Evolutionary conservation across 1,139 yeast genomes (phyloP), one percentile per base, ranked within the genome.

Genomic region (Kurtzmaniella quercitrusa): DNA sequence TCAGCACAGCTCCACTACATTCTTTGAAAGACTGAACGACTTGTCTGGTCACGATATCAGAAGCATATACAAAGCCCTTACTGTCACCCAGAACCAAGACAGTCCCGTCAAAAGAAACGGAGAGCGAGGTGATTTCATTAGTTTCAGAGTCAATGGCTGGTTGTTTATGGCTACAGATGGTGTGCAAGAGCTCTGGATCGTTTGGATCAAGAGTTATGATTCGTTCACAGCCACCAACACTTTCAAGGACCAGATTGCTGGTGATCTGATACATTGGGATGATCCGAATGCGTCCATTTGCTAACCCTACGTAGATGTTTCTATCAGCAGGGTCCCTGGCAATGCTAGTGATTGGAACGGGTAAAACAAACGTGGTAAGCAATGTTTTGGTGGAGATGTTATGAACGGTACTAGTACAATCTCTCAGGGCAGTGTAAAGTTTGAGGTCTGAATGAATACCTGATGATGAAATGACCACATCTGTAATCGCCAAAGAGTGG

Each of bases 251-350:
- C 14, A 72, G 68, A 40, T 63, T 60, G 2, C 64, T 59, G 48
- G 75, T 71, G 34, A 77, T 66, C 18, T 63, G 62, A 62, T 80
- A 87, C 45, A 87, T 60, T 14, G 82, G 77, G 11, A 87, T 71
- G 19, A 68, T 61, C 51, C 85, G 70, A 37, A 88, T 76, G 16
- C 64, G 56, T 12, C 97, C 97, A 48, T 79, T 73, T 2, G 64
- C 57, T 27, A 85, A 64, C 2, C 96, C 98, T 3, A 77, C 80
- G 59, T 86, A 93, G 1, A 86, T 49, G 1, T 81, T 75, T 51
- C 98, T 72, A 54, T 83, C 89, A 1, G 93, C 88, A 1, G 95
- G 91, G 59, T 93, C 98, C n/a, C 78, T 66, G 0, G 81, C 73
- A 15, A 93, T 49, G 17, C 85, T 68, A 18, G 76, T 75, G 10